phyloP scores from a whole-genome alignment of 2,329 filamentous ascomycete species.

The Talaromyces piceae region DNA sequence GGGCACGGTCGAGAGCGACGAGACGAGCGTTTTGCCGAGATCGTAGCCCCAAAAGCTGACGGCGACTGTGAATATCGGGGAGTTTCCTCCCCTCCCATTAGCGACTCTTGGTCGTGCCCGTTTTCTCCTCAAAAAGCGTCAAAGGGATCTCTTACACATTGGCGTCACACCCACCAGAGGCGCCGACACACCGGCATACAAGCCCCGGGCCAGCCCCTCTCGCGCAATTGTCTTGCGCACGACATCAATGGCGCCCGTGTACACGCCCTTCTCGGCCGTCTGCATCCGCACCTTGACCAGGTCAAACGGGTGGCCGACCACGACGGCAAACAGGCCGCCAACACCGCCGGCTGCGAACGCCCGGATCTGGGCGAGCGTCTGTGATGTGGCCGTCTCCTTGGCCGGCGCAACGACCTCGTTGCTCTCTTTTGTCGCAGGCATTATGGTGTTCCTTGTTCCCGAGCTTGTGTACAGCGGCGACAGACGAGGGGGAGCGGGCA shows the following conservation, averaged over 20 bases:
- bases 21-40: constrained; percentile 83
- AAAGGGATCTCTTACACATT: constrained; percentile 69
- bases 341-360: constrained; percentile 86
- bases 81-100: background rate
- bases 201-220: constrained; percentile 68
- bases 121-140: background rate
- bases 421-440: background rate
- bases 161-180: constrained; percentile 93
- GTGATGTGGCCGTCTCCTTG: constrained; percentile 11
- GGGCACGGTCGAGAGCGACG: constrained; percentile 55
- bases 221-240: constrained; percentile 80
- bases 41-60: constrained; percentile 82
- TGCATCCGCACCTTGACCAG: constrained; percentile 96
- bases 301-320: constrained; percentile 95
- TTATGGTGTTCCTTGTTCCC: constrained; percentile 3
- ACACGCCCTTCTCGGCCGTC: constrained; percentile 89
- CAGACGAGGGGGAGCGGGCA: background rate
- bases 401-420: constrained; percentile 6
- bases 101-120: background rate
- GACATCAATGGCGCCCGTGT: constrained; percentile 83
- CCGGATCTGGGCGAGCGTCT: constrained; percentile 59
- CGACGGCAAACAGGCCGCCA: constrained; percentile 84
- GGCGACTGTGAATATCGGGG: constrained; percentile 54
- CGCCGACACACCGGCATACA: constrained; percentile 96
- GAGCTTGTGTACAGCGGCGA: background rate